Base-by-base conservation (phyloP, 2,329 filamentous ascomycete species). In the Curvularia sp. region DNA sequence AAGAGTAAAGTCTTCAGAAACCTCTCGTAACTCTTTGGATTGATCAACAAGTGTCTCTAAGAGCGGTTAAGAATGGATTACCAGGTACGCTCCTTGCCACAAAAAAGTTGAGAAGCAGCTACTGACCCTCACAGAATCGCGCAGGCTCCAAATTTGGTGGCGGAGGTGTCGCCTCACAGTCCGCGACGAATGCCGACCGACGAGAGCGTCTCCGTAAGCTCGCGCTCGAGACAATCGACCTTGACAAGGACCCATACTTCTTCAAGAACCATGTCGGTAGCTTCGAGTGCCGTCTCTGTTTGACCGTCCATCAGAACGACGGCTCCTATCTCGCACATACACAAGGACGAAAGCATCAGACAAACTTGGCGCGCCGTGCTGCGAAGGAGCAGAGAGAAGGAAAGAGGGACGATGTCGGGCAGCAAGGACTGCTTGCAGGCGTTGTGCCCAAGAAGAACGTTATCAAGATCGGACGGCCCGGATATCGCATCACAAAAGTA, bases 191-290 rank as follows among this genome's bases (percentile, higher is more conserved):
- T 79, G 94, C 95, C 66, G 95, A 98, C 85, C 92, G 95, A 59
- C 92, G 95, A 77, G 95, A 99, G 80, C 93, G 95, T 64, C 89
- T 99, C 39, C 93, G 94, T 79, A 97, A 97, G 83, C 93, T 99
- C 75, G 95, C 95, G 58, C 91, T 99, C 74, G 95, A 99, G 82
- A 96, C 93, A 55, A 99, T 99, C 84, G 94, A 98, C 82, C 91
- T 98, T 63, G 95, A 98, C 81, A 98, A 97, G 82, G 95, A 99
- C 81, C 95, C 95, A 0, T 99, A 98, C 86, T 97, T 98, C 84
- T 99, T 99, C 89, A 96, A 96, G 79, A 99, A 99, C 84, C 94
- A 99, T 80, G 92, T 98, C 71, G 95, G 95, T 74, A 95, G 90
- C 74, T 99, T 97, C 80, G 95, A 99, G 80, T 99, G 95, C 79